Conservation (phyloP, 2,329 filamentous ascomycete species). For the Hyphodiscus sp. region DNA sequence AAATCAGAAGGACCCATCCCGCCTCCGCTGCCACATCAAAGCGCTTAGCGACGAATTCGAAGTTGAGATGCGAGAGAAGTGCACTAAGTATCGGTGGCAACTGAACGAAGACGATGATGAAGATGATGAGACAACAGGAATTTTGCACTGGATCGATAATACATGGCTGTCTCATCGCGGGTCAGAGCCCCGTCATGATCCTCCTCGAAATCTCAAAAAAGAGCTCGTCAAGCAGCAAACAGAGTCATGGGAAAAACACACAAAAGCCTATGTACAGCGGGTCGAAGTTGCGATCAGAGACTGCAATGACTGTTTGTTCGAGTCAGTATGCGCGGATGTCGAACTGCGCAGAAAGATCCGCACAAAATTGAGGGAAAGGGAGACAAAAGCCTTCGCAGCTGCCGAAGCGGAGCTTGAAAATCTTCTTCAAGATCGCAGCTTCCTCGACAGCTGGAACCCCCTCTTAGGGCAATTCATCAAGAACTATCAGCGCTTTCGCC, state of each 20-base stretch:
- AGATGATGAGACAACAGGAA: not conserved
- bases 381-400: slow-evolving; percentile 2
- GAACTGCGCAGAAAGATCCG: slow-evolving; percentile 4
- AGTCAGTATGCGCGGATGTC: slow-evolving; percentile 2
- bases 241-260: slow-evolving; percentile 4
- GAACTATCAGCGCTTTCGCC: not conserved
- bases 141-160: slow-evolving; percentile 6
- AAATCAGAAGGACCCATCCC: slow-evolving; percentile 1
- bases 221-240: slow-evolving; percentile 7
- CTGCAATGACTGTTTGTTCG: slow-evolving; percentile 6
- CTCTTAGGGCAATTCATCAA: not conserved
- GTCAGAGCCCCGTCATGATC: slow-evolving; percentile 4
- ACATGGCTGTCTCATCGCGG: slow-evolving; percentile 4
- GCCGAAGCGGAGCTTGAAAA: slow-evolving; percentile 4
- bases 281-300: slow-evolving; percentile 7
- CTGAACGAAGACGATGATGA: not conserved
- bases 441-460: slow-evolving; percentile 10
- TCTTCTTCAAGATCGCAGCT: slow-evolving; percentile 4
- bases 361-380: slow-evolving; percentile 1
- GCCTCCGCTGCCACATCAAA: slow-evolving; percentile 5
- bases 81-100: slow-evolving; percentile 2
- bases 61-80: not conserved
- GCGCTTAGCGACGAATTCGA: slow-evolving; percentile 1
- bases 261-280: slow-evolving; percentile 2
- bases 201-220: slow-evolving; percentile 8